Evolutionary conservation across 169 alveolate genomes (phyloP).

Genomic region (Plasmodium reichenowi): DNA sequence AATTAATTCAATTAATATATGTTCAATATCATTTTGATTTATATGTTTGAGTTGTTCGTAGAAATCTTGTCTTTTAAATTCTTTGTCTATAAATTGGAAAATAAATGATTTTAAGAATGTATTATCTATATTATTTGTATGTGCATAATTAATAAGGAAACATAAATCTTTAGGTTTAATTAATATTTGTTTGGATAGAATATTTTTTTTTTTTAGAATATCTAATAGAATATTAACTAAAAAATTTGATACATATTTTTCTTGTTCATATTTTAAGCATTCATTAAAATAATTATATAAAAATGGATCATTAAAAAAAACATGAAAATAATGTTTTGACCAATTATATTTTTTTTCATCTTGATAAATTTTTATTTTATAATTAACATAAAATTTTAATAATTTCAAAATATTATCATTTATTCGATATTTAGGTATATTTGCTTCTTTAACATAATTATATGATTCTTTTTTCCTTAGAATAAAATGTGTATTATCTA

Average conservation of each 20-base stretch:
- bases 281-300: slow-evolving; percentile 70
- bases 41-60: slow-evolving; percentile 11
- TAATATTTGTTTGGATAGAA: slow-evolving; percentile 54
- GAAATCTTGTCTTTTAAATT: slow-evolving; percentile 36
- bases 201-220: slow-evolving; percentile 50
- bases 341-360: slow-evolving; percentile 69
- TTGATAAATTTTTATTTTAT: slow-evolving; percentile 74
- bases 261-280: slow-evolving; percentile 57
- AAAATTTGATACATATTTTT: slow-evolving; percentile 69
- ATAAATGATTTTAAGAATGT: slow-evolving; percentile 20
- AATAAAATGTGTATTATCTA: slow-evolving; percentile 57
- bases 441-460: slow-evolving; percentile 62
- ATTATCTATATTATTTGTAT: slow-evolving; percentile 46
- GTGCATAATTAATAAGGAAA: slow-evolving; percentile 48
- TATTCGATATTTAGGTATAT: slow-evolving; percentile 61
- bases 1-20: slow-evolving; percentile 30
- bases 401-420: slow-evolving; percentile 29
- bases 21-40: slow-evolving; percentile 9
- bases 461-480: slow-evolving; percentile 61
- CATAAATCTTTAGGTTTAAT: slow-evolving; percentile 64
- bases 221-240: slow-evolving; percentile 65
- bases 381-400: slow-evolving; percentile 70
- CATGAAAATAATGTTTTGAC: slow-evolving; percentile 72
- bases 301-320: slow-evolving; percentile 73
- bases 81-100: slow-evolving; percentile 27